Conservation (phyloP, 148 eudicot species). For the Gaultheria prostrata region DNA sequence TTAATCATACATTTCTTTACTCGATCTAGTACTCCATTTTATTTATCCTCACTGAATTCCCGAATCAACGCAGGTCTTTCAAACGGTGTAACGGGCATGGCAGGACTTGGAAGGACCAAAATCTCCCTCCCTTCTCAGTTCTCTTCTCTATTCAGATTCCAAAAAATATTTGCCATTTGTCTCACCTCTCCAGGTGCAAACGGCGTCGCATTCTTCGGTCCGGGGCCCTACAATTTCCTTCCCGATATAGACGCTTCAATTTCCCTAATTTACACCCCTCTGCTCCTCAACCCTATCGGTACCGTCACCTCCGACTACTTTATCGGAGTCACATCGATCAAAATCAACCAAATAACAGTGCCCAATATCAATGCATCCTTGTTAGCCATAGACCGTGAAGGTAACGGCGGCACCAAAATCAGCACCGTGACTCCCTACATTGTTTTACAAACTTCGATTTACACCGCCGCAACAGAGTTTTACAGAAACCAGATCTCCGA, state of each 20-base stretch:
- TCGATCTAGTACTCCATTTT: no score
- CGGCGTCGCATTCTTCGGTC: slow-evolving; percentile 45
- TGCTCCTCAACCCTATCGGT: slow-evolving; percentile 27
- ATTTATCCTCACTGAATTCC: no score
- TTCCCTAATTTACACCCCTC: slow-evolving; percentile 42
- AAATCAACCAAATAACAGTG: slow-evolving; percentile 23
- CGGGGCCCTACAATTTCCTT: slow-evolving; percentile 35
- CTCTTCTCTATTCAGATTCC: slow-evolving; percentile 22
- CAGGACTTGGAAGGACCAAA: slow-evolving; percentile 36
- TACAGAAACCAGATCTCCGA: slow-evolving; percentile 19
- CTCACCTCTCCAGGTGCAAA: slow-evolving; percentile 17
- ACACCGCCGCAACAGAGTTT: slow-evolving; percentile 19
- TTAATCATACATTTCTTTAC: no score
- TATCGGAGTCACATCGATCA: slow-evolving; percentile 30
- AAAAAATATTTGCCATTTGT: slow-evolving; percentile 37
- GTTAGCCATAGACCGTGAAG: slow-evolving; percentile 21
- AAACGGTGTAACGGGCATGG: slow-evolving; percentile 36
- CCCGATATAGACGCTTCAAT: slow-evolving; percentile 19
- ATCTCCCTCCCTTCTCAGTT: slow-evolving; percentile 38
- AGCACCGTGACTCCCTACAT: slow-evolving; percentile 49
- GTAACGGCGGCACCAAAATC: slow-evolving; percentile 46
- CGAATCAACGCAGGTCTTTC: slow-evolving; percentile 29
- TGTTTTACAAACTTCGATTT: slow-evolving; percentile 30
- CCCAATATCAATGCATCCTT: slow-evolving; percentile 27
- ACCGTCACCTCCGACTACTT: slow-evolving; percentile 37